Base-by-base conservation (phyloP, 441 rosid genomes). In the Jatropha podagrica region DNA sequence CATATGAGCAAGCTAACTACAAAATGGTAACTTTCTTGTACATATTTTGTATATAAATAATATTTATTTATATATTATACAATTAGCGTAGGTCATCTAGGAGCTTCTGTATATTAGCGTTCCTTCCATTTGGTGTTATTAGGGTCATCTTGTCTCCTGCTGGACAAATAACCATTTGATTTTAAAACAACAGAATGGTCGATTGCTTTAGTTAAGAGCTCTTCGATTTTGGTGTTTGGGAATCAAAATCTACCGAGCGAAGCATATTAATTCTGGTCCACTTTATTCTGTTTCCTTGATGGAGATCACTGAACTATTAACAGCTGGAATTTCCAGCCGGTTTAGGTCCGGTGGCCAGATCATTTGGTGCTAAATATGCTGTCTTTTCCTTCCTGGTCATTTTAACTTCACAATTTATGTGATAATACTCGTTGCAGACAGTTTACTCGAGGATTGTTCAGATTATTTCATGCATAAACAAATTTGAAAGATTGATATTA, bases 1-100 rank as follows among this genome's bases (percentile, higher is more conserved):
- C 26, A 71, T 56, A 42, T 88, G 83, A 89, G 10, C 40, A 42
- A 46, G 46, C 26, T 63, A 46, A 59, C 9, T 11, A 59, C 13
- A 49, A 23, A 41, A 32, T 23, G 4, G 11, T 23, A 42, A 69
- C 74, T 46, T 61, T 5, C 32, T 51, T 61, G 69, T 76, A 61
- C 27, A 76, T 49, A 60, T 15, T 38, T 54, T 23, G 4, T 69
- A 23, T 20, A 59, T 68, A 20, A 20, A 59, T 18, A 49, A 20
- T 26, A 1, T 62, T 14, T 14, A 48, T 59, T 9, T 17, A 61
- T 12, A 52, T 32, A 44, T 23, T 32, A 2, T 46, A 20, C n/a
- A 27, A 0, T 2, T 41, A 65, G 18, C 20, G 4, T 27, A 10
- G 20, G 71, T 26, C 18, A 23, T 26, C 37, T 63, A 73, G 38